Base-by-base conservation (phyloP, 257 asterid species). In the Nicotiana paniculata region DNA sequence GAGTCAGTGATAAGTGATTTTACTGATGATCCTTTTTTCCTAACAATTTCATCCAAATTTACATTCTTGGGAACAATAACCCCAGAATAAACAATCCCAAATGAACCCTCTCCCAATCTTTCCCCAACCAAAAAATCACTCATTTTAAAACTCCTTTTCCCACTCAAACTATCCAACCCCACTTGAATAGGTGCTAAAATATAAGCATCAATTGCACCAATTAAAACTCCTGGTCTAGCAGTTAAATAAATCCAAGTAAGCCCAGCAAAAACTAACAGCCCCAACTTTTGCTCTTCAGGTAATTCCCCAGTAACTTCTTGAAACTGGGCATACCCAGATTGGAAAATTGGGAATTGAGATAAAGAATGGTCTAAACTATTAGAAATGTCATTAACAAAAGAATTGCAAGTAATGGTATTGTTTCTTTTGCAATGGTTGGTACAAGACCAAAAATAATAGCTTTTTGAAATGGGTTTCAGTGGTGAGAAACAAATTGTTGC, bases 21-120 rank as follows among this genome's bases (percentile, higher is more conserved):
- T 79, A 88, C 63, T 15, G 80, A 77, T 77, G 85, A 75, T 26
- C 90, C 90, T 66, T 86, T 86, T 55, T 83, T 93, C 82, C 85
- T 83, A 17, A 84, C 53, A 68, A 9, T 82, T 10, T 93, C 91
- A 11, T 89, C 96, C 7, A 91, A 64, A 43, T 61, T 82, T 0
- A 87, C 90, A 81, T 93, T 91, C 89, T 93, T 93, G 32, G 99
- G 99, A 78, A 94, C 91, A 77, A 96, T 53, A 32, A 91, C 89
- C 24, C 98, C 99, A 76, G 95, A 91, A 82, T 94, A 96, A 77
- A 96, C 99, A 87, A 96, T 66, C 21, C 98, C 99, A 61, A 94
- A 96, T 24, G 98, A 94, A 26, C 99, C 99, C 83, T 96, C 98
- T 0, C 99, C 99, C 17, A 96, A 82, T 83, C 81, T 89, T 64